Percentiles rank a stretch among this genome's conserved stretches.
Evolutionary conservation across 306 rosid genomes (phyloP).

Genomic region (Phaseolus lunatus): DNA sequence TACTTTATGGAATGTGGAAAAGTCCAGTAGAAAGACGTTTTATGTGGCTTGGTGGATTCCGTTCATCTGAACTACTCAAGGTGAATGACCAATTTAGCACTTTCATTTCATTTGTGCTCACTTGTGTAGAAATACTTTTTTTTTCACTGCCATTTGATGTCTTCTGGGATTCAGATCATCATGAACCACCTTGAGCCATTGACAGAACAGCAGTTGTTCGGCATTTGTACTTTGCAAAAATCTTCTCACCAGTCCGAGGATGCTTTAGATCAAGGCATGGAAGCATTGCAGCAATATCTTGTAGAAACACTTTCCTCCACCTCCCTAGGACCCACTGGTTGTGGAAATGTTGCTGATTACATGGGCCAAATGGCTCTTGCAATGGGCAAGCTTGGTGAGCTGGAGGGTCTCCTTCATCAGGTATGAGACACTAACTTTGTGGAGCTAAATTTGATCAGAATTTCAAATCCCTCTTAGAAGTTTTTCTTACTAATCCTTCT

Average conservation of each 20-base stretch:
- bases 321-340: conserved; percentile 53
- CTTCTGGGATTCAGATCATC: conserved; percentile 62
- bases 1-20: conserved; percentile 80
- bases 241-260: conserved; percentile 83
- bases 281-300: conserved; percentile 73
- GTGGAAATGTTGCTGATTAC: conserved; percentile 79
- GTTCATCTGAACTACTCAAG: conserved; percentile 86
- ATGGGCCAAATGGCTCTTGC: conserved; percentile 95
- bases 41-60: conserved; percentile 92
- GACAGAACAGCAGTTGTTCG: conserved; percentile 83
- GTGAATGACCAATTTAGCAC: conserved; percentile 42
- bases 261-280: conserved; percentile 84
- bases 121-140: background rate
- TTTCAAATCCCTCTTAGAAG: background rate
- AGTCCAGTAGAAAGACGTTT: conserved; percentile 82
- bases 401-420: conserved; percentile 71
- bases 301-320: conserved; percentile 69
- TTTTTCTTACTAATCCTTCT: background rate
- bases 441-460: background rate
- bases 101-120: background rate
- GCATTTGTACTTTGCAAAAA: conserved; percentile 68
- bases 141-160: background rate
- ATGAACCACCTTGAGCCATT: conserved; percentile 80
- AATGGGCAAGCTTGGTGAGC: conserved; percentile 71
- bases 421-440: conserved; percentile 38